Evolutionary conservation across 257 asterid genomes (phyloP).

Genomic region (Ehretia macrophylla): DNA sequence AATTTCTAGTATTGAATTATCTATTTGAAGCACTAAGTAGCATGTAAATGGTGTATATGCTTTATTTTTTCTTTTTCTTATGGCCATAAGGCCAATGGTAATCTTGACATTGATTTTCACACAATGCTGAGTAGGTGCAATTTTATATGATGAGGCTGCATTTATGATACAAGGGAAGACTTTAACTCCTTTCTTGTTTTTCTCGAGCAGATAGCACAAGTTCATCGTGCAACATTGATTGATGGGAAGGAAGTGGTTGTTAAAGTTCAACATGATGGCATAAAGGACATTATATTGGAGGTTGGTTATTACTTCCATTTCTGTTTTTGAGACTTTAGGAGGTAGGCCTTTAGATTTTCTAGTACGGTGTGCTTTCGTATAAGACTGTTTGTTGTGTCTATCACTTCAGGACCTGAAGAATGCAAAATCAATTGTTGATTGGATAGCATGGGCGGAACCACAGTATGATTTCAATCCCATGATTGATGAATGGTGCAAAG

Average conservation of each 20-base stretch:
- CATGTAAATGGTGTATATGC: too few species aligned
- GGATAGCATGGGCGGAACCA: slow-evolving; percentile 99
- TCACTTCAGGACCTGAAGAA: slow-evolving; percentile 75
- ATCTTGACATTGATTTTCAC: too few species aligned
- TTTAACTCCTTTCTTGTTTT: neutral
- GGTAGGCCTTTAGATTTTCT: neutral
- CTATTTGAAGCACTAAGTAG: too few species aligned
- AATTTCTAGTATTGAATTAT: too few species aligned
- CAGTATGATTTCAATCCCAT: slow-evolving; percentile 89
- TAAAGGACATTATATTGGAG: slow-evolving; percentile 83
- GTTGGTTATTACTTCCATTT: slow-evolving; percentile 27
- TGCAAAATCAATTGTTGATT: slow-evolving; percentile 89
- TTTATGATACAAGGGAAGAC: too few species aligned
- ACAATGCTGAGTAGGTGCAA: neutral
- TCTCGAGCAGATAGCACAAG: slow-evolving; percentile 84
- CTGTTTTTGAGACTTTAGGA: slow-evolving; percentile 13
- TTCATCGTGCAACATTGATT: slow-evolving; percentile 84
- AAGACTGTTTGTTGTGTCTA: slow-evolving; percentile 9
- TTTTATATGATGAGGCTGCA: neutral
- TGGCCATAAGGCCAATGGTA: too few species aligned
- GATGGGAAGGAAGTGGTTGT: slow-evolving; percentile 86
- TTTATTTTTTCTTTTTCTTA: too few species aligned
- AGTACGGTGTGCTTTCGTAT: slow-evolving; percentile 5
- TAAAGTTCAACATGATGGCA: slow-evolving; percentile 93
- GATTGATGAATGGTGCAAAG: slow-evolving; percentile 99